Conservation (phyloP, 768 basidiomycete species). For the Piloderma croceum region DNA sequence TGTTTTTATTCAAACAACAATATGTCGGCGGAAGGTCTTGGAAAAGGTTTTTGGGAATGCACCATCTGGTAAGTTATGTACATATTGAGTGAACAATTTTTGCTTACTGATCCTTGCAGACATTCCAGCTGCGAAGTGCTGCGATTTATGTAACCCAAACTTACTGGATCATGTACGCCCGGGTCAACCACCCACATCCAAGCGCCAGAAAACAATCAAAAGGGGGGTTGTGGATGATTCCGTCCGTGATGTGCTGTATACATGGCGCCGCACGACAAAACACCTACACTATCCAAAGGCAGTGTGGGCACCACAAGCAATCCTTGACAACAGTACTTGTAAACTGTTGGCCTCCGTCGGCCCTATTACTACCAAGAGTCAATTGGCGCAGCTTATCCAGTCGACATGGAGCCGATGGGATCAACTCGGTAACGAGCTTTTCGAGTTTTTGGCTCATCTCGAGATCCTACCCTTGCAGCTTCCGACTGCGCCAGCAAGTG, state of each 20-base stretch:
- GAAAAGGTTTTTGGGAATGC: constrained; percentile 2
- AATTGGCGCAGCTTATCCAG: constrained; percentile 4
- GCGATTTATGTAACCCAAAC: constrained; percentile 11
- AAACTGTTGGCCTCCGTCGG: constrained; percentile 9
- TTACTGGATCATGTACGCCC: constrained; percentile 15
- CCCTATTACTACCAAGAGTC: constrained; percentile 3
- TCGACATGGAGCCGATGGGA: constrained; percentile 17
- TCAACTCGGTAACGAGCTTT: constrained; percentile 11
- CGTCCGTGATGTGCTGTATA: constrained; percentile 7
- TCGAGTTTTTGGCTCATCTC: neutral
- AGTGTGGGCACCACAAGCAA: constrained; percentile 6
- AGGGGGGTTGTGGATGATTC: constrained; percentile 3
- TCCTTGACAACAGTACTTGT: constrained; percentile 8
- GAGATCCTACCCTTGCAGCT: constrained; percentile 1
- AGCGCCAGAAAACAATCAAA: constrained; percentile 6
- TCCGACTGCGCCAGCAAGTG: too few species aligned
- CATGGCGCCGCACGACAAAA: constrained; percentile 7
- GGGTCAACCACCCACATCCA: neutral
- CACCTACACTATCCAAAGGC: constrained; percentile 5
- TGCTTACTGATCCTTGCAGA: neutral
- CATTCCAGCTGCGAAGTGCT: constrained; percentile 1
- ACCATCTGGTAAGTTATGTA: neutral
- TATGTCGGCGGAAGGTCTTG: constrained; percentile 12
- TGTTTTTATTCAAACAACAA: constrained; percentile 12
- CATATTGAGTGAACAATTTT: too few species aligned